Evolutionary conservation across 2,329 filamentous ascomycete species (phyloP).

Genomic region (Colletotrichum sidae): DNA sequence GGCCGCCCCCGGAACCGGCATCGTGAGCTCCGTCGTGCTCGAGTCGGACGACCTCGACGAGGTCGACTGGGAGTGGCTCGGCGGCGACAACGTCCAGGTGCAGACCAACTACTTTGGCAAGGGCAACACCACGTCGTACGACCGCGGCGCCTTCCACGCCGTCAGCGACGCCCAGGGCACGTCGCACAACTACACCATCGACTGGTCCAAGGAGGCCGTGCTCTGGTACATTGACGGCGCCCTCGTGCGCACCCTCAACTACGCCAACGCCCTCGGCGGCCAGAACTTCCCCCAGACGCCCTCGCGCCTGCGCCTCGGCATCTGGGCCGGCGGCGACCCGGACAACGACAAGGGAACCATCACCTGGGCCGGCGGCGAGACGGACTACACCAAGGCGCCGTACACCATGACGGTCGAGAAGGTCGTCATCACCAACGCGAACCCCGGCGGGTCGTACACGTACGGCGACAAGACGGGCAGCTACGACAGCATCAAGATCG

Average conservation of each 20-base stretch:
- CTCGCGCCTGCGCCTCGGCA: constrained; percentile 61
- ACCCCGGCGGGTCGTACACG: constrained; percentile 48
- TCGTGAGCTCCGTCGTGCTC: constrained; percentile 81
- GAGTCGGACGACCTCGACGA: constrained; percentile 84
- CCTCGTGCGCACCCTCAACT: constrained; percentile 61
- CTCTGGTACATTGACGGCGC: constrained; percentile 68
- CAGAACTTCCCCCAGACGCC: constrained; percentile 70
- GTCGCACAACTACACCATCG: constrained; percentile 67
- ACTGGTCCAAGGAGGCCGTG: constrained; percentile 65
- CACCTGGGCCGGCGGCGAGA: constrained; percentile 64
- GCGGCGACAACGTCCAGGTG: constrained; percentile 73
- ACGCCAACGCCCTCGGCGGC: constrained; percentile 59
- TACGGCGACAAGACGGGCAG: constrained; percentile 43
- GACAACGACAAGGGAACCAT: constrained; percentile 55
- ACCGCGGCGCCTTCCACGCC: constrained; percentile 69
- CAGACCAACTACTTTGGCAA: constrained; percentile 88
- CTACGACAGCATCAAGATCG: constrained; percentile 41
- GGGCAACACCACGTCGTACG: constrained; percentile 73
- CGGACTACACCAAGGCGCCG: constrained; percentile 51
- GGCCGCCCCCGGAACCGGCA: constrained; percentile 59
- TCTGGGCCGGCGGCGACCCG: constrained; percentile 55
- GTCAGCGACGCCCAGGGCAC: constrained; percentile 51
- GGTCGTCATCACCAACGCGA: constrained; percentile 57
- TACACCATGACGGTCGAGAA: constrained; percentile 68
- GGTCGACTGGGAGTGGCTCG: constrained; percentile 88